Evolutionary conservation across 768 basidiomycete genomes (phyloP).

Genomic region (Tephrocybe sp.): DNA sequence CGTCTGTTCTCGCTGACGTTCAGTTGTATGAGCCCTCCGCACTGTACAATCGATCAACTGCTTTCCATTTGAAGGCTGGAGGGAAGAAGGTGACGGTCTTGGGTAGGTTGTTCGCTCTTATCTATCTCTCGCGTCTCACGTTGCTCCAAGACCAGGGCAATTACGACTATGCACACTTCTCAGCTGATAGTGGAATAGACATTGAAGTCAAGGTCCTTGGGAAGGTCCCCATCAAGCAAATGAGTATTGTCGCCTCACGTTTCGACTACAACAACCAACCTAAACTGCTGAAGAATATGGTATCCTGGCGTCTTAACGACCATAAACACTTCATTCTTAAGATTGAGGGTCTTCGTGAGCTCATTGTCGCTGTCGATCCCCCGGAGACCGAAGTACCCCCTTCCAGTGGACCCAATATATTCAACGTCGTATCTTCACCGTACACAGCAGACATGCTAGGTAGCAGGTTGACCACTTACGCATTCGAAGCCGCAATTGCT

Average conservation of each 20-base stretch:
- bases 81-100: constrained; percentile 14
- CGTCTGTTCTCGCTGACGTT: constrained; percentile 9
- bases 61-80: constrained; percentile 12
- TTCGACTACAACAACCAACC: constrained; percentile 18
- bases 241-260: constrained; percentile 13
- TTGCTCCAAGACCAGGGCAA: constrained; percentile 6
- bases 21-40: constrained; percentile 13
- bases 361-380: constrained; percentile 19
- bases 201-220: constrained; percentile 13
- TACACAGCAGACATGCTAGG: constrained; percentile 17
- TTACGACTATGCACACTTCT: constrained; percentile 20
- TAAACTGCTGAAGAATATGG: constrained; percentile 10
- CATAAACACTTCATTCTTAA: constrained; percentile 16
- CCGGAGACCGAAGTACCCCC: constrained; percentile 8
- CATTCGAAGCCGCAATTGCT: constrained; percentile 15
- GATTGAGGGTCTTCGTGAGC: constrained; percentile 16
- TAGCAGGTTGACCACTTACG: constrained; percentile 6
- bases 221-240: constrained; percentile 9
- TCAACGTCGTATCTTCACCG: constrained; percentile 14
- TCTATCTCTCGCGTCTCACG: not conserved
- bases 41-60: constrained; percentile 11
- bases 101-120: constrained; percentile 3
- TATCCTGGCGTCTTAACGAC: constrained; percentile 12
- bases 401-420: constrained; percentile 13
- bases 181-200: constrained; percentile 13